A percentile compares a stretch with the other conserved stretches of the same genome.
phyloP scores from a whole-genome alignment of 257 asterid genomes.

The Scutellaria baicalensis region DNA sequence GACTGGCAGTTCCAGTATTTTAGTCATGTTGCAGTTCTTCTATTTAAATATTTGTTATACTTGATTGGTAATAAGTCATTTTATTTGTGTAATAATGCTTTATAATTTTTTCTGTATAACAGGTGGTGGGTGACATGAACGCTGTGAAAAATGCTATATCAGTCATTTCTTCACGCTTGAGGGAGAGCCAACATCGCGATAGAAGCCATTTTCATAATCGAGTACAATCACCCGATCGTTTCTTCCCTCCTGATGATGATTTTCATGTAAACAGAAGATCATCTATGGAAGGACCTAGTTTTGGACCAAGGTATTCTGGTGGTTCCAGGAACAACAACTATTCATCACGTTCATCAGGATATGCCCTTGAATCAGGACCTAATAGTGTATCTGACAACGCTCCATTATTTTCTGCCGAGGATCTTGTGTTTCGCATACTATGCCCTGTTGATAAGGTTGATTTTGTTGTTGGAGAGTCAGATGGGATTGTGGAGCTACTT shows the following conservation, averaged over 20 bases:
- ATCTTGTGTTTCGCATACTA: conserved; percentile 76
- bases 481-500: conserved; percentile 79
- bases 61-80: background rate
- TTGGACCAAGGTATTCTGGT: conserved; percentile 52
- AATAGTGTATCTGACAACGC: conserved; percentile 35
- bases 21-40: background rate
- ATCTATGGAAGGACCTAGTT: conserved; percentile 51
- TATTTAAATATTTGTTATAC: background rate
- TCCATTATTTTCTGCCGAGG: conserved; percentile 48
- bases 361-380: conserved; percentile 44
- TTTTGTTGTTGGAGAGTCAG: conserved; percentile 60
- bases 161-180: conserved; percentile 71
- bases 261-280: conserved; percentile 43
- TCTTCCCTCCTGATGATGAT: conserved; percentile 51
- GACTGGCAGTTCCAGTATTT: background rate
- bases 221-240: conserved; percentile 56
- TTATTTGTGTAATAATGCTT: background rate
- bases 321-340: conserved; percentile 47
- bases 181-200: conserved; percentile 95
- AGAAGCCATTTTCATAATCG: conserved; percentile 55
- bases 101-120: conserved; percentile 11
- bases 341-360: conserved; percentile 59
- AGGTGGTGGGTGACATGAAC: conserved; percentile 82
- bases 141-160: conserved; percentile 71
- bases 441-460: conserved; percentile 76